Conservation (phyloP, 306 rosid species). For the Citrullus colocynthis region DNA sequence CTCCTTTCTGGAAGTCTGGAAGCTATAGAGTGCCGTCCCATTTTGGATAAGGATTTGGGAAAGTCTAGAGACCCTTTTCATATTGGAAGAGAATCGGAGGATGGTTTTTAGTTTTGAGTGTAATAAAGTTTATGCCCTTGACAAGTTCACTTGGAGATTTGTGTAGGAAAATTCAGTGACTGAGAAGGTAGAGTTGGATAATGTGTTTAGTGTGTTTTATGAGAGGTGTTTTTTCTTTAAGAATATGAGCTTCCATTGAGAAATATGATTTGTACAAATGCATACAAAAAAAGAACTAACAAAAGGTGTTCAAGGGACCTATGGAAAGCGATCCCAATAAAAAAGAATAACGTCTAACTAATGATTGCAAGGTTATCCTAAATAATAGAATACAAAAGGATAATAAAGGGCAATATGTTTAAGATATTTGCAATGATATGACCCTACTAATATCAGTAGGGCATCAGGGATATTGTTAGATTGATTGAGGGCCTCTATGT, state of each 20-base stretch:
- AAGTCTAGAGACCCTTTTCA: background rate
- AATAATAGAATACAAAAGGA: background rate
- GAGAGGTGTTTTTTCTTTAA: background rate
- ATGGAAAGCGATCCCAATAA: background rate
- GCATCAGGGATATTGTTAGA: background rate
- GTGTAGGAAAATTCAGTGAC: background rate
- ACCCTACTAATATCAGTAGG: background rate
- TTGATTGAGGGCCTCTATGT: background rate
- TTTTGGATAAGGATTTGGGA: background rate
- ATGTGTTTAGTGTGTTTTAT: background rate
- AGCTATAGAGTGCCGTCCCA: background rate
- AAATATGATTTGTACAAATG: background rate
- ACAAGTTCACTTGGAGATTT: background rate
- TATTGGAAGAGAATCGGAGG: background rate
- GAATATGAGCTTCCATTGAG: background rate
- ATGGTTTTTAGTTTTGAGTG: background rate
- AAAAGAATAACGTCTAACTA: background rate
- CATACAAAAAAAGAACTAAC: background rate
- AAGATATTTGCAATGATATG: too few species aligned
- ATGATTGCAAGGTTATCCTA: background rate
- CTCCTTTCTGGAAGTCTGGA: background rate
- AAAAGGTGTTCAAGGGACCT: background rate
- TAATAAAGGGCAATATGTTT: background rate
- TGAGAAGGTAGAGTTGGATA: background rate
- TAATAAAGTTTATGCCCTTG: background rate